These are phyloP conservation scores for Candolleomyces aberdarensis DNA, from an alignment of 768 basidiomycete genomes.

Conservation along the genomic window DNA sequence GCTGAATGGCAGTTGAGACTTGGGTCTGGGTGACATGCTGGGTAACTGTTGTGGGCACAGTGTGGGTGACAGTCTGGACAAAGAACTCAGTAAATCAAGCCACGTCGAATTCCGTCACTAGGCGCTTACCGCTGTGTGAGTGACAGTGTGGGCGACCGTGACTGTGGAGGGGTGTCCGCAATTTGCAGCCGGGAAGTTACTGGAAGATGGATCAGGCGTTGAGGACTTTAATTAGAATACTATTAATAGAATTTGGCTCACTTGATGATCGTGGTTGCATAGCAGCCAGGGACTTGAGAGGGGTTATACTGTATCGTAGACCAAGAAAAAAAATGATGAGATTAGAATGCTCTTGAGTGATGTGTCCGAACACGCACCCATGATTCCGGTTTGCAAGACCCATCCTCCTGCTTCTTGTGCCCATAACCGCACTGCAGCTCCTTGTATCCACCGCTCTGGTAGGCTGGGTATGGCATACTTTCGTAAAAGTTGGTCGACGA, in stretches of 20 bases:
- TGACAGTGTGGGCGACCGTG: slow-evolving; percentile 6
- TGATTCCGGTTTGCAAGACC: slow-evolving; percentile 48
- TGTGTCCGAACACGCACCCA: slow-evolving; percentile 45
- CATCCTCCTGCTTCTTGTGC: slow-evolving; percentile 52
- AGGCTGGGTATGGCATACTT: slow-evolving; percentile 57
- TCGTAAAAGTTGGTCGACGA: slow-evolving; percentile 35
- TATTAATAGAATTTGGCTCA: slow-evolving; percentile 14
- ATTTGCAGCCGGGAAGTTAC: not conserved
- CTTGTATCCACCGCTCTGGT: slow-evolving; percentile 61
- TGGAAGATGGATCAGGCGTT: not conserved
- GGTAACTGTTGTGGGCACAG: slow-evolving; percentile 43
- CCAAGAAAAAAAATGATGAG: slow-evolving; percentile 2
- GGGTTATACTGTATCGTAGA: slow-evolving; percentile 28
- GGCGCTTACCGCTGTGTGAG: slow-evolving; percentile 4
- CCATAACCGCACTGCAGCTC: slow-evolving; percentile 72
- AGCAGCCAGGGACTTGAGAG: slow-evolving; percentile 47
- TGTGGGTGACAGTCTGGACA: slow-evolving; percentile 25
- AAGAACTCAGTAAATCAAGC: not conserved
- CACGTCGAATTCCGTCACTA: not conserved
- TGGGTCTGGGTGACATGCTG: slow-evolving; percentile 37
- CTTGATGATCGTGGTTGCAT: slow-evolving; percentile 62
- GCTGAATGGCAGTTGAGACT: slow-evolving; percentile 34
- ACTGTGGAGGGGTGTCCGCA: not conserved
- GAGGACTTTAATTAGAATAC: not conserved
- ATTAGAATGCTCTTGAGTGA: not conserved